Evolutionary conservation across 768 basidiomycete genomes (phyloP), one percentile per base, ranked within the genome.

Genomic region (Lyophyllum shimeji): DNA sequence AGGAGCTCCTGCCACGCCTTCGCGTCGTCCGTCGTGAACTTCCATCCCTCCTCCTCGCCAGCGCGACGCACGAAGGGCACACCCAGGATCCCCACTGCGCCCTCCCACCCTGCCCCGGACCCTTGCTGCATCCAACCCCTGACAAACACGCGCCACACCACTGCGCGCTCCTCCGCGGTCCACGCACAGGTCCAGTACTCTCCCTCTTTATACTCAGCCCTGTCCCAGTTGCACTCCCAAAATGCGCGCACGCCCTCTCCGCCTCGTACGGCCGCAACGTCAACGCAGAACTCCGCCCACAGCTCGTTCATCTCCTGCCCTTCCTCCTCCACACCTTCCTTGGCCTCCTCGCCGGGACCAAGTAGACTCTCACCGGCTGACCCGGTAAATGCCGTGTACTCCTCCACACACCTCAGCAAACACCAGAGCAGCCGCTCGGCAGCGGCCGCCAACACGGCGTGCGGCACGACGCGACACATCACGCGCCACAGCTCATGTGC

Each of bases 201-300:
- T 23, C 65, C 60, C 15, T 58, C 57, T 24, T 59, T 55, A 46
- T 33, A 12, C 6, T 37, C 34, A 12, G 57, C 65, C 17, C 62
- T 66, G 3, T 60, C 55, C 23, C 60, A 48, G 48, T 66, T 63
- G 33, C 67, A 66, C 24, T 73, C 74, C 85, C 86, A 87, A 65
- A 90, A 89, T 25, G 66, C 73, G 50, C 74, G 69, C 56, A 86
- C 58, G n/a, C 73, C 69, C 7, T 78, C 73, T 2, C 68, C 60
- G 47, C 83, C 81, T 55, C 81, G 82, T 18, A 77, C 67, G 8
- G 75, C 68, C 27, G 82, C 57, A 7, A 79, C 74, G 50, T 87
- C 85, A 9, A 83, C 76, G 55, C 84, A 86, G 0, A 91, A 66
- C 15, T 64, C 69, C 1, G 82, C 78, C 90, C 90, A 92, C 37